These are phyloP conservation scores for Colletotrichum chrysophilum DNA, from an alignment of 2,329 filamentous ascomycete species.

Conservation along the genomic window DNA sequence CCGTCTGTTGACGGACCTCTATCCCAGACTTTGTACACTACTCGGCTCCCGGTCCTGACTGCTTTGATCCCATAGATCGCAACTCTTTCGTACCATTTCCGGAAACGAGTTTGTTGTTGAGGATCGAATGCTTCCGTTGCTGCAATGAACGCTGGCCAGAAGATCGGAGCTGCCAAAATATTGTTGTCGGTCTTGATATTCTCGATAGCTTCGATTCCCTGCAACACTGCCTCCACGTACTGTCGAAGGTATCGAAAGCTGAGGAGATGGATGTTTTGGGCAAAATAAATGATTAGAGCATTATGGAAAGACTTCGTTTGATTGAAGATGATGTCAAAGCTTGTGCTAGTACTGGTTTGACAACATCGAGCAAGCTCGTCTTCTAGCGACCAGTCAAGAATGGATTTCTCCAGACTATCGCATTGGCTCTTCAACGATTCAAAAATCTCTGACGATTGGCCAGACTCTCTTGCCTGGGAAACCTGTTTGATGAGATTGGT, in stretches of 20 bases:
- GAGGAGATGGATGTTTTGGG: slow-evolving; percentile 23
- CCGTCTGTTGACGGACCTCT: background rate
- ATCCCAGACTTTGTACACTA: slow-evolving; percentile 26
- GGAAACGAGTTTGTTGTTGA: slow-evolving; percentile 23
- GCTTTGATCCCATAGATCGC: slow-evolving; percentile 27
- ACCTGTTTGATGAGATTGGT: slow-evolving; percentile 7
- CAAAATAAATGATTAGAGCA: slow-evolving; percentile 30
- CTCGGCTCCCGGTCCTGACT: slow-evolving; percentile 25
- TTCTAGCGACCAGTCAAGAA: slow-evolving; percentile 18
- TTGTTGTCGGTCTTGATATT: slow-evolving; percentile 23
- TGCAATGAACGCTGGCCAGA: slow-evolving; percentile 29
- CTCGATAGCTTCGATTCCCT: slow-evolving; percentile 26
- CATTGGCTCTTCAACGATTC: background rate
- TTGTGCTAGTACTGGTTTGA: background rate
- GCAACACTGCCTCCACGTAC: slow-evolving; percentile 23
- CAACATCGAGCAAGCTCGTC: background rate
- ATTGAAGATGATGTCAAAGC: slow-evolving; percentile 16
- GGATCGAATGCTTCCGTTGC: slow-evolving; percentile 26
- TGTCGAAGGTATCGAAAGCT: slow-evolving; percentile 22
- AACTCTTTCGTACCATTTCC: slow-evolving; percentile 23
- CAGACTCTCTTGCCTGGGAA: background rate
- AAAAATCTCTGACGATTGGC: background rate
- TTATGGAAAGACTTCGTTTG: slow-evolving; percentile 27
- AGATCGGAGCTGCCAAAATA: slow-evolving; percentile 26
- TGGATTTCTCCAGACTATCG: slow-evolving; percentile 6